These are phyloP conservation scores for Nymphaea thermarum DNA, from an alignment of 164 flowering plant genomes.

Conservation along the genomic window DNA sequence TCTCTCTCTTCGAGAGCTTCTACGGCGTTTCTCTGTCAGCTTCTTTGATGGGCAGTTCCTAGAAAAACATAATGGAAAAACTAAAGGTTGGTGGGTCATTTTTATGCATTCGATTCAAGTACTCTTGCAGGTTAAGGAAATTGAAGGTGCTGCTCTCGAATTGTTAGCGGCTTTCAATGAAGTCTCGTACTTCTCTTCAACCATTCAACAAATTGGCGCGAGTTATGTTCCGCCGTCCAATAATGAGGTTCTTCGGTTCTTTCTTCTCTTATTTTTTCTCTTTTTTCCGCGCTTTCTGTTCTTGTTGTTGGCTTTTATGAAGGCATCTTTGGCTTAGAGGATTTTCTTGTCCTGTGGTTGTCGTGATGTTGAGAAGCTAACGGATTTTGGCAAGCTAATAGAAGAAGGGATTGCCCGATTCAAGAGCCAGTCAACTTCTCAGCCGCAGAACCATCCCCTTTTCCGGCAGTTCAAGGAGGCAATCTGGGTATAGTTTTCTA, in stretches of 20 bases:
- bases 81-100: not conserved
- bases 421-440: constrained; percentile 27
- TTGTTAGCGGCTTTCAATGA: constrained; percentile 40
- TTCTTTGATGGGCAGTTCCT: no score
- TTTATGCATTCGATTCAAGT: not conserved
- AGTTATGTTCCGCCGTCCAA: constrained; percentile 25
- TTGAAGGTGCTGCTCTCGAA: constrained; percentile 49
- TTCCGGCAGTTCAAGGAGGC: constrained; percentile 77
- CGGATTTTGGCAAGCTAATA: constrained; percentile 65
- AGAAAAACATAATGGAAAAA: no score
- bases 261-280: not conserved
- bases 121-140: constrained; percentile 50
- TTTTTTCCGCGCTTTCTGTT: not conserved
- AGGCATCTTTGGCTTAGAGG: not conserved
- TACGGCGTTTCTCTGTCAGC: no score
- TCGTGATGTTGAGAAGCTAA: constrained; percentile 31
- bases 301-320: not conserved
- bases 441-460: constrained; percentile 28
- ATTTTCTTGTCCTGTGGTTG: constrained; percentile 1
- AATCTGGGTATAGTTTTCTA: constrained; percentile 51
- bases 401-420: constrained; percentile 37
- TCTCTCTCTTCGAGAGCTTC: not conserved
- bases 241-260: constrained; percentile 26
- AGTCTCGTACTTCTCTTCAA: constrained; percentile 31
- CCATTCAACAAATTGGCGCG: constrained; percentile 43